Percentiles rank a stretch among this genome's conserved stretches.
phyloP scores from a whole-genome alignment of 169 alveolate genomes.

The Cryptosporidium viatorum region DNA sequence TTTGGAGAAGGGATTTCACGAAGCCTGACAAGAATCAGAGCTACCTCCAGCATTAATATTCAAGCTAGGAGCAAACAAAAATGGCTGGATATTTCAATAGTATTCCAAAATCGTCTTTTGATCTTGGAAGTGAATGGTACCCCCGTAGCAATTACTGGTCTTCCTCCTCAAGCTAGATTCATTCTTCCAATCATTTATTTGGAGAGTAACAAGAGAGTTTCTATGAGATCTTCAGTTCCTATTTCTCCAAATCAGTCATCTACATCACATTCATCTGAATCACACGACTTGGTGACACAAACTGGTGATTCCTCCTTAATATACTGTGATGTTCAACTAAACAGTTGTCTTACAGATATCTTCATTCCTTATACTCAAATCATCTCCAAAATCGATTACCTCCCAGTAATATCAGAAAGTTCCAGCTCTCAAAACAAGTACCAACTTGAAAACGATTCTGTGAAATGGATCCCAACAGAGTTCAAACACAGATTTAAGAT shows the following conservation, averaged over 20 bases:
- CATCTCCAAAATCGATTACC: constrained; percentile 22
- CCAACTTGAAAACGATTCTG: not conserved
- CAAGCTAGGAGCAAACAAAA: not conserved
- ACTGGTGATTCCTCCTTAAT: not conserved
- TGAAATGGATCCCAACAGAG: constrained; percentile 64
- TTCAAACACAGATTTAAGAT: constrained; percentile 26
- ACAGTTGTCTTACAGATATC: constrained; percentile 4
- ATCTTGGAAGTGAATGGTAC: constrained; percentile 14
- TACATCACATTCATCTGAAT: too few species aligned
- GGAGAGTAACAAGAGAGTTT: not conserved
- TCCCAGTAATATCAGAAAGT: constrained; percentile 20
- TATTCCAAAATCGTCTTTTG: constrained; percentile 47
- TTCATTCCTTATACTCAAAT: constrained; percentile 57
- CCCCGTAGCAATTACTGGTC: constrained; percentile 42
- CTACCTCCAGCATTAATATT: not conserved
- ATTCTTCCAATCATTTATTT: constrained; percentile 52
- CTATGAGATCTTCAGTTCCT: not conserved
- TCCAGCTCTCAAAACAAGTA: not conserved
- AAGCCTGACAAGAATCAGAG: constrained; percentile 56
- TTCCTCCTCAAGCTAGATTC: constrained; percentile 44
- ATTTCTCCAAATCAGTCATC: not conserved
- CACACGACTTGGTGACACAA: not conserved
- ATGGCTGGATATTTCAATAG: not conserved
- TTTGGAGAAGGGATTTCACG: constrained; percentile 36
- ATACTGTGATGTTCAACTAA: constrained; percentile 24